A percentile compares a stretch with the other conserved stretches of the same genome.
Evolutionary conservation across 2,329 filamentous ascomycete species (phyloP).

Genomic region (Lachnellula occidentalis): DNA sequence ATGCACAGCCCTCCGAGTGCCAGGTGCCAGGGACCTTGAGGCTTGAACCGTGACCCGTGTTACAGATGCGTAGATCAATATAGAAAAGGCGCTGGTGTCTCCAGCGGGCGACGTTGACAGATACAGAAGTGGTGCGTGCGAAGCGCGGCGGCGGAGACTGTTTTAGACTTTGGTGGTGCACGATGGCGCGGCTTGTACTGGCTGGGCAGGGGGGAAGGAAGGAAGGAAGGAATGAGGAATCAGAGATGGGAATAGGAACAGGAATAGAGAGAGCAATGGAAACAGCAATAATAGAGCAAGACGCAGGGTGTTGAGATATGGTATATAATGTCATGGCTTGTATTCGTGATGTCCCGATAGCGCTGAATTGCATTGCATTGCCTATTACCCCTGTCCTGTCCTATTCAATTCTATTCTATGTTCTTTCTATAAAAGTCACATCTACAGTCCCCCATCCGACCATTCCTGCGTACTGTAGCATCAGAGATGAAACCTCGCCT

Average conservation of each 20-base stretch:
- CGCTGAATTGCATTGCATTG: not conserved
- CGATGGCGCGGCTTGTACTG: too few species aligned
- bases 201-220: too few species aligned
- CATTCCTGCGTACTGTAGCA: not conserved
- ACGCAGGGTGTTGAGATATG: too few species aligned
- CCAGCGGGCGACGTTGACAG: not conserved
- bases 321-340: too few species aligned
- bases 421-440: not conserved
- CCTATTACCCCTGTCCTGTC: not conserved
- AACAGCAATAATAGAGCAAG: too few species aligned
- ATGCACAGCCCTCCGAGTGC: constrained; percentile 13
- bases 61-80: constrained; percentile 2
- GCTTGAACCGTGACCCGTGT: too few species aligned
- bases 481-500: not conserved
- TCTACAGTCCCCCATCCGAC: not conserved
- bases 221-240: not conserved
- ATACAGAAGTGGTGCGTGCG: not conserved
- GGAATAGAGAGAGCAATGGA: too few species aligned
- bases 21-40: constrained; percentile 2
- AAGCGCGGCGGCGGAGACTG: not conserved
- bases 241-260: too few species aligned
- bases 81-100: not conserved
- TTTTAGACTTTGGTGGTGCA: not conserved
- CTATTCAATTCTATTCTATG: too few species aligned
- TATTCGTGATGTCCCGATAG: not conserved